Evolutionary conservation across 1,139 yeast genomes (phyloP), one percentile per base, ranked within the genome.

Genomic region (Nakaseomyces sp.): DNA sequence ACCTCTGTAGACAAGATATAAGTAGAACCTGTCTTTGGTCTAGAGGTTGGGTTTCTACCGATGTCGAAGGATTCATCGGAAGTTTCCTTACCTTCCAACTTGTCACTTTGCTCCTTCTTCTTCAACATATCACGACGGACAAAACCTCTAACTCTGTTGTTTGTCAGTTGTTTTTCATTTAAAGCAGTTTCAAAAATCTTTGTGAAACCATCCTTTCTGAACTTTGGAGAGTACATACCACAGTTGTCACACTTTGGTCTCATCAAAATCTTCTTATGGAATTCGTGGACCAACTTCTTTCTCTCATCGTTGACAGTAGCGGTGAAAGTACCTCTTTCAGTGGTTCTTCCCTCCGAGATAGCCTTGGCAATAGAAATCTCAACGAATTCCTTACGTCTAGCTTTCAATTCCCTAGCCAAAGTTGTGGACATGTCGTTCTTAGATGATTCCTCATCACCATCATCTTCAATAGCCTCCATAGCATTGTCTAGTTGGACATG

Each of bases 211-310:
- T 93, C 98, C 61, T 89, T 91, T 70, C 98, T 79, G 72, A 81
- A 91, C 37, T 81, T 73, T 45, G 98, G 97, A 37, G 96, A 87
- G 64, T 74, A 85, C 95, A 89, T 85, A 41, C 88, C 86, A 75
- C 99, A 93, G 66, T 88, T 88, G 60, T 85, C 94, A 76, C 99
- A 93, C 65, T 81, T 84, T 46, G 87, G 81, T 65, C 96, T 79
- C 42, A 81, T 67, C 53, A 86, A 69, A 45, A 88, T 68, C 54
- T 76, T 76, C 57, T 75, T 77, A 70, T 88, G 85, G 57, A 89
- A 82, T 35, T 81, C 86, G 48, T 80, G 83, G 51, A 93, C 73
- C 50, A 83, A 68, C 16, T 64, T 65, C 61, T 89, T 89, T 66
- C 98, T 79, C 66, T 87, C 96, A 60, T 88, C 96, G 30, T 77